Percentiles rank a stretch among this genome's conserved stretches.
These are phyloP conservation scores for Umbelopsis sp. DNA, from an alignment of 192 early-diverging fungal species.

Conservation along the genomic window DNA sequence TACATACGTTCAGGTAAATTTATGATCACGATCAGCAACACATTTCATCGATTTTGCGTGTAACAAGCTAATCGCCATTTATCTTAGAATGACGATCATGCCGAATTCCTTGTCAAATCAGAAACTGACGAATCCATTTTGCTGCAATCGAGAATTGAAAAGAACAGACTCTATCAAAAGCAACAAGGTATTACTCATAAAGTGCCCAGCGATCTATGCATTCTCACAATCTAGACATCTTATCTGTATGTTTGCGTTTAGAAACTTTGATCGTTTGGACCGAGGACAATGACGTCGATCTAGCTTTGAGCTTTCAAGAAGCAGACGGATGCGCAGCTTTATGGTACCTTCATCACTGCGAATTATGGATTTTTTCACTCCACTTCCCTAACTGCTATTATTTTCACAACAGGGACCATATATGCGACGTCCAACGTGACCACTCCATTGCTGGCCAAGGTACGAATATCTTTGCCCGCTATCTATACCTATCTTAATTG, in stretches of 20 bases:
- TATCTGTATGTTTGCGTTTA: slow-evolving; percentile 40
- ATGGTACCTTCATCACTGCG: slow-evolving; percentile 50
- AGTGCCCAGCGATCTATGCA: neutral
- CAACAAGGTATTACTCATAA: slow-evolving; percentile 75
- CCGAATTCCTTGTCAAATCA: slow-evolving; percentile 64
- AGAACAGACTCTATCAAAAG: slow-evolving; percentile 74
- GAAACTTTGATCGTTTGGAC: slow-evolving; percentile 96
- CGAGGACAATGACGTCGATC: slow-evolving; percentile 72
- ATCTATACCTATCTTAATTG: neutral
- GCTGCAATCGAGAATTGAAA: slow-evolving; percentile 75
- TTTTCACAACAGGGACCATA: slow-evolving; percentile 23
- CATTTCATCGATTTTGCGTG: slow-evolving; percentile 11
- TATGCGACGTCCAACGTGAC: slow-evolving; percentile 32
- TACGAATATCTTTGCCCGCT: neutral
- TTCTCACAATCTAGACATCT: slow-evolving; percentile 10
- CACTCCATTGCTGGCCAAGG: slow-evolving; percentile 16
- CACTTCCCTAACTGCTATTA: neutral
- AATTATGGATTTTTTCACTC: neutral
- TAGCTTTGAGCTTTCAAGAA: slow-evolving; percentile 94
- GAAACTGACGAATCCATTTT: slow-evolving; percentile 59
- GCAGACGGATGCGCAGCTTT: slow-evolving; percentile 83
- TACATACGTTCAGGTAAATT: slow-evolving; percentile 59
- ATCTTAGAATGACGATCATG: slow-evolving; percentile 14
- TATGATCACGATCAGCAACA: slow-evolving; percentile 15
- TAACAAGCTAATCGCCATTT: slow-evolving; percentile 19